Evolutionary conservation across 2,329 filamentous ascomycete genomes (phyloP), one percentile per base, ranked within the genome.

Genomic region (Dactylellina haptotyla): DNA sequence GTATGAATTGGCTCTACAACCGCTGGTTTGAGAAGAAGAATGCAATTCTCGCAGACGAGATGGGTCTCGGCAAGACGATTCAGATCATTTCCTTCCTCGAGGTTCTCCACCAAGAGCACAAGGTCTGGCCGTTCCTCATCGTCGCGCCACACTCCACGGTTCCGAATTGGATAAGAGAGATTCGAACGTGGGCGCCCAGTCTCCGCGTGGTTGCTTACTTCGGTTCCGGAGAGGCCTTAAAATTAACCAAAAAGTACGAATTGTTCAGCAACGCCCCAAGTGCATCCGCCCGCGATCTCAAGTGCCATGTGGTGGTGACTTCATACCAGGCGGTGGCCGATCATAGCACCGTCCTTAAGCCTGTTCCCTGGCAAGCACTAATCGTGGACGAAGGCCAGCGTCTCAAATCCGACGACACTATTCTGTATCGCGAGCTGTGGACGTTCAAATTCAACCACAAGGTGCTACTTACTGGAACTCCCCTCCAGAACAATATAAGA

Each of bases 41-140:
- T 78, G 90, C 93, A 26, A 94, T 98, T 69, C 86, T 98, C 4
- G 95, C 95, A 0, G 95, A 99, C 79, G 95, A 99, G 79, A 99
- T 99, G 95, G 95, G 95, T 41, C 86, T 99, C 1, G 95, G 95
- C 30, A 99, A 99, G 83, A 99, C 95, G 0, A 92, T 99, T 30
- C 95, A 99, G 37, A 77, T 59, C 57, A 77, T 73, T 10, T 48
- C 65, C 2, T 46, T 66, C 26, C 34, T 58, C 18, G 61, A 46
- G 45, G 41, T 67, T 2, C 53, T 72, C 8, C 58, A 62, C 2
- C 81, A 83, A 75, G 82, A 84, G 32, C 85, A 87, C 78, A 84
- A 87, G 79, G 95, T 92, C 81, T 98, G 91, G 86, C 95, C 95
- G 0, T 98, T 97, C 79, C 84, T 99, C 14, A 85, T 98, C 2